Base-by-base conservation (phyloP, 768 basidiomycete genomes). In the Lactifluus pinguis region DNA sequence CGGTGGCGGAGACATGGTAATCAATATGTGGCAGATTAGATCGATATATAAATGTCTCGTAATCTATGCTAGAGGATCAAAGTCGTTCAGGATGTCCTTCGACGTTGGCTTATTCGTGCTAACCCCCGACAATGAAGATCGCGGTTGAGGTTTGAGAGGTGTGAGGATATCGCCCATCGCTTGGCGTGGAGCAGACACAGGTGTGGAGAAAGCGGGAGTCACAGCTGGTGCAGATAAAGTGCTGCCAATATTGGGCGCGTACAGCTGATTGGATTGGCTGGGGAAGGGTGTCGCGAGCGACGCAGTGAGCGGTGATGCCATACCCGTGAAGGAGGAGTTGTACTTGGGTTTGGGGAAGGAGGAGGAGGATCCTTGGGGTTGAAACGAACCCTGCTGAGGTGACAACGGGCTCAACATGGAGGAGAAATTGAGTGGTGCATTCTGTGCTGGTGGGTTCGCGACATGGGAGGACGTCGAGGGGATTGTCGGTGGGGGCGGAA, bases 21-120 rank as follows among this genome's bases (percentile, higher is more conserved):
- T 53, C 14, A 29, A 25, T 9, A 56, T 14, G n/a, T 36, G 8
- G 36, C 38, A 38, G 5, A 39, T 25, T 53, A 49, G 19, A 49
- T 49, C 30, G 41, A 48, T 36, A 30, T 36, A 57, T 25, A 47
- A 29, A 34, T 34, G 21, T 53, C 41, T 34, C 21, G 15, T 50
- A 53, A 47, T 64, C 41, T 72, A 87, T 53, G 80, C 77, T 49
- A 89, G 73, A 13, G 90, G 90, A 75, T 92, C 90, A 69, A 92
- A 92, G 69, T 89, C 90, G 25, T 82, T 83, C 86, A 87, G 90
- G 61, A 84, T 84, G 64, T 84, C 79, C 66, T 85, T 86, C 36
- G 83, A 79, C 14, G 79, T 66, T 50, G 76, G 79, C 64, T 83
- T 83, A 15, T 76, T 70, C 6, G 76, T 65, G 9, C 65, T 34